Base-by-base conservation (phyloP, 306 rosid species). In the Erythrophleum fordii region DNA sequence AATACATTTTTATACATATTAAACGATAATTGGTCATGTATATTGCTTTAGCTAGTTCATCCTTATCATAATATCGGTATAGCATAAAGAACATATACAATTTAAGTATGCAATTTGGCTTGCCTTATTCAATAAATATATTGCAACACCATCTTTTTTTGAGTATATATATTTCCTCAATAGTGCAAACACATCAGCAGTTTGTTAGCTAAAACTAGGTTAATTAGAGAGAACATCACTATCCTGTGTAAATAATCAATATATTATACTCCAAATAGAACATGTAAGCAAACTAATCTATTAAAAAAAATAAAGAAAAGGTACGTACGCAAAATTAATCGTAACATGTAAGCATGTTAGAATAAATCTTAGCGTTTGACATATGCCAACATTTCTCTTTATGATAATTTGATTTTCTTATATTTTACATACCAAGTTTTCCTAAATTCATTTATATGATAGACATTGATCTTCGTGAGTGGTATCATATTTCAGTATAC, bases 181-280 rank as follows among this genome's bases (percentile, higher is more conserved):
- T 51, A 46, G 73, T 34, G 77, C 69, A 11, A 71, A 74, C 73
- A 34, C 64, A 65, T 8, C 71, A 52, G 58, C 71, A 62, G 80
- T 34, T 77, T 65, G 31, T 83, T 59, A 52, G 70, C 71, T 68
- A 59, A 26, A 26, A 26, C 37, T 7, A 59, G 37, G 5, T 26
- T 26, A 26, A 13, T 26, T 59, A 59, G 66, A 59, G 8, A 12
- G 12, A 26, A 26, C 35, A 26, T 59, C 18, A 11, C 11, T 58
- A 14, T 58, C 64, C 7, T 11, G 23, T 58, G 34, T 23, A 58
- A 11, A 58, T 58, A 58, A 56, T 23, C 37, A 2, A 34, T 34
- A 34, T 56, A 22, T 18, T 3, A 2, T 45, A 45, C 51, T 53
- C 9, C 60, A 20, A 53, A 9, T 23, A 10, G 31, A 56, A 20